Evolutionary conservation across 164 flowering plant species (phyloP).

Genomic region (Kalanchoe fedtschenkoi): DNA sequence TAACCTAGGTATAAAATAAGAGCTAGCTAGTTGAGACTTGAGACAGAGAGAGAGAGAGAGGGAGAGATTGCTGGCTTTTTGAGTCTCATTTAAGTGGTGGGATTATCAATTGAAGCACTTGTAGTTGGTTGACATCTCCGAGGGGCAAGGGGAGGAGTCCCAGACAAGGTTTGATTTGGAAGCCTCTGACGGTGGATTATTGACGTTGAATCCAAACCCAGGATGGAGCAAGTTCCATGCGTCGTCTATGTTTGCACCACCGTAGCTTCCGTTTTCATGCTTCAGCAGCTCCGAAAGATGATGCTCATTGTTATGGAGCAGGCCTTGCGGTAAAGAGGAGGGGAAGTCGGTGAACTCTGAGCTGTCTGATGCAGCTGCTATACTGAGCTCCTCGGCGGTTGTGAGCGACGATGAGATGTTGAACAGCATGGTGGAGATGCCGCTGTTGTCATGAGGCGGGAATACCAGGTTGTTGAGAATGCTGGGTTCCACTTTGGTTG

Average conservation of each 20-base stretch:
- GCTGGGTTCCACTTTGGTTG: background rate
- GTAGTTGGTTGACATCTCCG: background rate
- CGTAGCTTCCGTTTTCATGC: background rate
- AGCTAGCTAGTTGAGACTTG: background rate
- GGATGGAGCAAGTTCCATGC: slow-evolving; percentile 1
- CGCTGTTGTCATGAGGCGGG: background rate
- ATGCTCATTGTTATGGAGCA: background rate
- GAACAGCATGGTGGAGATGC: too few relatives aligned
- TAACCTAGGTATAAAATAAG: background rate
- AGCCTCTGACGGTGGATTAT: background rate
- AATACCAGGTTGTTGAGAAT: background rate
- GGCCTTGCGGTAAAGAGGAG: background rate
- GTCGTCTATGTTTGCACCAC: background rate
- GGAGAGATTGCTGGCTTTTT: too few relatives aligned
- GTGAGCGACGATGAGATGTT: too few relatives aligned
- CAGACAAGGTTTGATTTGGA: background rate
- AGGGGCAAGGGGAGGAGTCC: too few relatives aligned
- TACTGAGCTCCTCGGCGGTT: too few relatives aligned
- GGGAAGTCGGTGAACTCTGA: background rate
- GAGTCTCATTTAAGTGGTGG: too few relatives aligned
- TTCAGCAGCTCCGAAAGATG: background rate
- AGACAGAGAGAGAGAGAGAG: too few relatives aligned
- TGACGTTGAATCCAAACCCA: background rate
- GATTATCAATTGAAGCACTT: background rate
- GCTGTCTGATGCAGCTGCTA: background rate